Conservation (phyloP, 1,284 basidiomycete species). For the Porphyrellus sp. region DNA sequence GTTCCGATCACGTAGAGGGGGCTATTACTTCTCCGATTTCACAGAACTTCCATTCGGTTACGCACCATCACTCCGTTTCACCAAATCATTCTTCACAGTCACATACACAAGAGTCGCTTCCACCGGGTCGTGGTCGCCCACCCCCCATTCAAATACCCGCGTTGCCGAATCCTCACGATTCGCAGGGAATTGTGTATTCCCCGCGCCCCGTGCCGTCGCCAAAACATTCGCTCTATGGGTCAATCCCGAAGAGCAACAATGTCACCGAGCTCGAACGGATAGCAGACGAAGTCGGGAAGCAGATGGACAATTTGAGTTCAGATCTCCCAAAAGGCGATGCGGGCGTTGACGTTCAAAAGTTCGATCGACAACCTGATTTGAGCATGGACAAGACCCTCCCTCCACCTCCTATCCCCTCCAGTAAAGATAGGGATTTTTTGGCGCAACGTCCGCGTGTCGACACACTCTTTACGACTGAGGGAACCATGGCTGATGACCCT, state of each 20-base stretch:
- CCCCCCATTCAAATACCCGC: constrained; percentile 21
- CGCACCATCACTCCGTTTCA: constrained; percentile 58
- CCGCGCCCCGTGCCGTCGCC: constrained; percentile 33
- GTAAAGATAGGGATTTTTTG: constrained; percentile 32
- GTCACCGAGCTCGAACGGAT: constrained; percentile 66
- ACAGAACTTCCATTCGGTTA: constrained; percentile 54
- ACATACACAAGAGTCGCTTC: constrained; percentile 7
- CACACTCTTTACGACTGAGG: constrained; percentile 19
- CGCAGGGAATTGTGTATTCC: constrained; percentile 27
- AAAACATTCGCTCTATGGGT: constrained; percentile 36
- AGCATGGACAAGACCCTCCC: constrained; percentile 58
- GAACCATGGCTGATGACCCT: constrained; percentile 4
- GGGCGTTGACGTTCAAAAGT: constrained; percentile 9
- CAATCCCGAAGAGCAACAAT: constrained; percentile 48
- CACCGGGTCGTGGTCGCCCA: constrained; percentile 16
- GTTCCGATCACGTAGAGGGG: constrained; percentile 51
- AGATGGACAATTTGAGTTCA: constrained; percentile 39
- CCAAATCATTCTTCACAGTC: constrained; percentile 40
- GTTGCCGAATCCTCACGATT: constrained; percentile 33
- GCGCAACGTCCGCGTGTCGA: constrained; percentile 29
- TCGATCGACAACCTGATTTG: constrained; percentile 11
- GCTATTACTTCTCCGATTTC: constrained; percentile 56
- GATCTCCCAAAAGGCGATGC: constrained; percentile 39
- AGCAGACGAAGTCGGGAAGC: constrained; percentile 51
- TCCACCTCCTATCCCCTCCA: constrained; percentile 47